Evolutionary conservation across 2,329 filamentous ascomycete genomes (phyloP), one percentile per base, ranked within the genome.

Genomic region (Sclerotinia borealis): DNA sequence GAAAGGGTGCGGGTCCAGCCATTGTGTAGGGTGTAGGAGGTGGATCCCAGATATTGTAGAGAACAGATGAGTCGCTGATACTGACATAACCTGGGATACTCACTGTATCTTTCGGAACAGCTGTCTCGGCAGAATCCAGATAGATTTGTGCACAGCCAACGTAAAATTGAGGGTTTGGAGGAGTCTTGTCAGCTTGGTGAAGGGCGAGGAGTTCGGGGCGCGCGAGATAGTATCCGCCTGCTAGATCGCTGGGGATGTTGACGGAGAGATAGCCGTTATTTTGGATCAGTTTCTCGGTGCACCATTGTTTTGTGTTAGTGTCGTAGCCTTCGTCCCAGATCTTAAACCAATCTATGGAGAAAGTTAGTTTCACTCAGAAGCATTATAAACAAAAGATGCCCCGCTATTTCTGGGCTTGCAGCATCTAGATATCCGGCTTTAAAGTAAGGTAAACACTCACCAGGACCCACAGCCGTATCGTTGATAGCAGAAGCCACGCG

Each of bases 291-390:
- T 84, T 85, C 71, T 90, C 84, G 3, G 86, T 88, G 75, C 89
- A 91, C 88, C 89, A 92, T 72, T 84, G 78, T 34, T 78, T 74
- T 1, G 78, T 78, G 6, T 73, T 68, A 6, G 76, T 73, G 69
- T 89, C 80, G 75, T 89, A 90, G 51, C 86, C 87, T 59, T 87
- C 81, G 64, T 90, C 83, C 79, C 82, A 91, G 72, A 92, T 83
- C 80, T 92, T 92, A 81, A 92, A 90, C 90, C 89, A 93, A 45
- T 27, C 60, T 62, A 55, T 29, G 8, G 29, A n/a, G 1, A 25
- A 25, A 5, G 19, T 62, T 47, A 62, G 31, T 7, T 17, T n/a
- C 10, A 13, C 10, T 9, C 1, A 31, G n/a, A 34, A 22, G 8
- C 31, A n/a, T n/a, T 1, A 13, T 1, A 22, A 22, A 15, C n/a